Evolutionary conservation across 1,139 yeast genomes (phyloP).

Genomic region (Yarrowia galli): DNA sequence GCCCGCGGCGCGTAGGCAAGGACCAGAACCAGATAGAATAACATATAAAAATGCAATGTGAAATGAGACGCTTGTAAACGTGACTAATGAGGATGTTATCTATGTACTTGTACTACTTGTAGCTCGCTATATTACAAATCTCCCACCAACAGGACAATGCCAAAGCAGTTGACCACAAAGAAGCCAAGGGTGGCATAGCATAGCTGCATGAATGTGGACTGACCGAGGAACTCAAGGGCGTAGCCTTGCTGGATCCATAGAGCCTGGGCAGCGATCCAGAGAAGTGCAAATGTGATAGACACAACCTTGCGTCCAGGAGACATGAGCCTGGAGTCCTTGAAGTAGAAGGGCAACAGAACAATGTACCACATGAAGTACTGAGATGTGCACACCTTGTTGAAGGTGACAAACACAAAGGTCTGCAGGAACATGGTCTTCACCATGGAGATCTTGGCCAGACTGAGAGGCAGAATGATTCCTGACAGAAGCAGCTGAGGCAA

Average conservation of each 20-base stretch:
- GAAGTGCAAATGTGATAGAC: slow-evolving; percentile 51
- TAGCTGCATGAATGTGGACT: slow-evolving; percentile 67
- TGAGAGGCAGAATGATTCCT: slow-evolving; percentile 65
- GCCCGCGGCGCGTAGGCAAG: slow-evolving; percentile 11
- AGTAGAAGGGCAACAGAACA: slow-evolving; percentile 76
- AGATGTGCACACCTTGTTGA: slow-evolving; percentile 93
- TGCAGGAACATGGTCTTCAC: slow-evolving; percentile 81
- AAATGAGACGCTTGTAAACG: background rate
- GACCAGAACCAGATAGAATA: slow-evolving; percentile 6
- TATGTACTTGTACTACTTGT: background rate
- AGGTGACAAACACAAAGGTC: slow-evolving; percentile 87
- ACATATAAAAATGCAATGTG: background rate
- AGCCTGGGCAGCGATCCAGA: slow-evolving; percentile 79
- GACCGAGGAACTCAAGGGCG: slow-evolving; percentile 79
- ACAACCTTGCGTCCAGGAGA: slow-evolving; percentile 44
- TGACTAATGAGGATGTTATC: background rate
- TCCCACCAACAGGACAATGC: slow-evolving; percentile 64
- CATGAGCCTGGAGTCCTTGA: slow-evolving; percentile 30
- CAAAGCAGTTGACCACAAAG: slow-evolving; percentile 71
- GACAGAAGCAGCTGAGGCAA: slow-evolving; percentile 78
- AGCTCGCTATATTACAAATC: slow-evolving; percentile 49
- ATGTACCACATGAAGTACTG: slow-evolving; percentile 91
- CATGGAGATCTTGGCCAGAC: slow-evolving; percentile 61
- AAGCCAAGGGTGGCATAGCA: slow-evolving; percentile 68
- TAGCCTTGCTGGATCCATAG: slow-evolving; percentile 83